A percentile compares a stretch with the other conserved stretches of the same genome.
Evolutionary conservation across 164 flowering plant species (phyloP).

Genomic region (Nelumbo lutea): DNA sequence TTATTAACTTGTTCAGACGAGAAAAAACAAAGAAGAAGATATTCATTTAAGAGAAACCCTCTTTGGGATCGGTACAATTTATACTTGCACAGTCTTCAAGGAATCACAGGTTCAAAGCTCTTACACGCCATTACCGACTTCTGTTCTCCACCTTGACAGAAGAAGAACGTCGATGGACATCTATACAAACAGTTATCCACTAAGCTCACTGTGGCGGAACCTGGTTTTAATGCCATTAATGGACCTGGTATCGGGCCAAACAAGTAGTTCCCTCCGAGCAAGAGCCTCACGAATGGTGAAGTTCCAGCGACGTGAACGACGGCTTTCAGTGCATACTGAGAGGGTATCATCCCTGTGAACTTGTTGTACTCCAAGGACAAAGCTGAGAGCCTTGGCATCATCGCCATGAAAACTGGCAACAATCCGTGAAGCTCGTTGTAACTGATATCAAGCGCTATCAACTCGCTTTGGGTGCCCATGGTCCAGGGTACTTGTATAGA

Average conservation of each 20-base stretch:
- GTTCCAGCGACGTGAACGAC: conserved; percentile 37
- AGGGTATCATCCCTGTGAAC: conserved; percentile 73
- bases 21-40: too few relatives aligned
- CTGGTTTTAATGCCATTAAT: conserved; percentile 50
- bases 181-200: conserved; percentile 67
- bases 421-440: conserved; percentile 56
- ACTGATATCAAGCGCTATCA: conserved; percentile 73
- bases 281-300: conserved; percentile 49
- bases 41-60: too few relatives aligned
- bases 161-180: conserved; percentile 64
- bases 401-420: conserved; percentile 63
- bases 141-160: conserved; percentile 83
- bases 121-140: conserved; percentile 54
- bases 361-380: conserved; percentile 68
- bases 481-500: conserved; percentile 32
- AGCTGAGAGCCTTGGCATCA: conserved; percentile 73
- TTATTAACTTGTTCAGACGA: too few relatives aligned
- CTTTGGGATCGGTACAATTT: too few relatives aligned
- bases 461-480: conserved; percentile 35
- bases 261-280: conserved; percentile 75
- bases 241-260: conserved; percentile 69
- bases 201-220: conserved; percentile 46
- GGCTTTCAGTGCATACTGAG: conserved; percentile 50
- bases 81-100: conserved; percentile 23
- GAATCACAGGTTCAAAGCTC: conserved; percentile 56